Evolutionary conservation across 139 green algal species (phyloP).

Genomic region (Chlamydomonas incerta): DNA sequence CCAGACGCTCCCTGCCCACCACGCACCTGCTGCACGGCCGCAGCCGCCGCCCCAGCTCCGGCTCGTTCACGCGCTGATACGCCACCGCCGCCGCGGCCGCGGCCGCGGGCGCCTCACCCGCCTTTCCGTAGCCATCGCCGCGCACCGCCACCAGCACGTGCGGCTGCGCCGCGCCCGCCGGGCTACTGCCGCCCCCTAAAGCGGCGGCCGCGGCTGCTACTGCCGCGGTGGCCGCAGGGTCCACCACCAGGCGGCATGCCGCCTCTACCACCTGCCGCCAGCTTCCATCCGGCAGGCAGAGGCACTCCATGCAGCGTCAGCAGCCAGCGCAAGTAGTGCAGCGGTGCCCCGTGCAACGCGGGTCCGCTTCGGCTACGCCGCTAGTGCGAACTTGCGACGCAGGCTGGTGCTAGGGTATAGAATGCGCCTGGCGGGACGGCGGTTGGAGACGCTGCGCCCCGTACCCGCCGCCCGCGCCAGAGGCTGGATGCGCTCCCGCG

Average conservation of each 20-base stretch:
- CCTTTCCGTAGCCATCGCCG: background rate
- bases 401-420: background rate
- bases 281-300: background rate
- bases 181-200: too few relatives aligned
- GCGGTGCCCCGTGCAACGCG: too few relatives aligned
- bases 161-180: background rate
- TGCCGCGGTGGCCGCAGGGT: background rate
- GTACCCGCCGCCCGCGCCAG: too few relatives aligned
- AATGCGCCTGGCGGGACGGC: too few relatives aligned
- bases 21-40: background rate
- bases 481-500: too few relatives aligned
- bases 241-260: background rate
- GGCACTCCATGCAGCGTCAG: conserved; percentile 21
- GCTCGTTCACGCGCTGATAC: background rate
- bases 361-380: background rate
- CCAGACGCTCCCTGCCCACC: background rate
- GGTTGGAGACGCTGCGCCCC: too few relatives aligned
- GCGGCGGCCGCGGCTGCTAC: too few relatives aligned
- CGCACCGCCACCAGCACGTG: background rate
- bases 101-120: background rate
- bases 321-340: background rate
- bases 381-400: background rate
- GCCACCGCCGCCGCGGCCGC: background rate
- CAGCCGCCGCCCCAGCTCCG: background rate
- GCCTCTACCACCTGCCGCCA: background rate